phyloP scores from a whole-genome alignment of 495 filamentous ascomycete genomes.

The Tirmania nivea region DNA sequence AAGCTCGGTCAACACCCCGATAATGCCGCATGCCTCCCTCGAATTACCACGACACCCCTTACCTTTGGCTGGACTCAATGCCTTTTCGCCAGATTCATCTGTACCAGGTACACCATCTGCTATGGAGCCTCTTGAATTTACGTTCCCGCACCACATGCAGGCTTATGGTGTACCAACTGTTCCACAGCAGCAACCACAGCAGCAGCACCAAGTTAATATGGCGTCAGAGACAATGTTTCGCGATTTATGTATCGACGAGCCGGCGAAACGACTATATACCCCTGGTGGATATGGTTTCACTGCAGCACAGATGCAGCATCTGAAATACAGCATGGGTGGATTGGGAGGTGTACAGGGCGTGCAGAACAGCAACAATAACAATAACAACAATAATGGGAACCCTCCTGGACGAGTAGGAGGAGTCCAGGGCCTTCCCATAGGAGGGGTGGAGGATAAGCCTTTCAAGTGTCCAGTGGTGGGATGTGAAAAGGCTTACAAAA shows the following conservation, averaged over 20 bases:
- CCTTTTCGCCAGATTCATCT: conserved; percentile 47
- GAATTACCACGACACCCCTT: conserved; percentile 54
- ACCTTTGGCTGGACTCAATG: conserved; percentile 26
- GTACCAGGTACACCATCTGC: conserved; percentile 51
- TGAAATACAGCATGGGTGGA: neutral
- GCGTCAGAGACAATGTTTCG: conserved; percentile 19
- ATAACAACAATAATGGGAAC: conserved; percentile 29
- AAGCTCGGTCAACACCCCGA: conserved; percentile 78
- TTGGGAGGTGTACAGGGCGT: conserved; percentile 19
- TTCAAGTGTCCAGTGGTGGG: conserved; percentile 96
- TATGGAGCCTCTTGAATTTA: conserved; percentile 23
- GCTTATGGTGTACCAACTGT: conserved; percentile 37
- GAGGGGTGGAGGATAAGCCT: conserved; percentile 53
- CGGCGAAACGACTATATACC: conserved; percentile 79
- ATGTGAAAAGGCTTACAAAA: conserved; percentile 99
- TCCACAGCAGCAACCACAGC: conserved; percentile 38
- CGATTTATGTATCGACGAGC: conserved; percentile 78
- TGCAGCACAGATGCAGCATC: conserved; percentile 8
- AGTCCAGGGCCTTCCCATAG: conserved; percentile 30
- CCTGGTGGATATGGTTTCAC: conserved; percentile 53
- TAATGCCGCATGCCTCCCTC: conserved; percentile 96
- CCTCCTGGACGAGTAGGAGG: neutral
- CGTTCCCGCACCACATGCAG: conserved; percentile 15
- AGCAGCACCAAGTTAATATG: conserved; percentile 19
- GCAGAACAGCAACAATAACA: conserved; percentile 48